Evolutionary conservation across 2,329 filamentous ascomycete genomes (phyloP).

Genomic region (Talaromyces pinophilus): DNA sequence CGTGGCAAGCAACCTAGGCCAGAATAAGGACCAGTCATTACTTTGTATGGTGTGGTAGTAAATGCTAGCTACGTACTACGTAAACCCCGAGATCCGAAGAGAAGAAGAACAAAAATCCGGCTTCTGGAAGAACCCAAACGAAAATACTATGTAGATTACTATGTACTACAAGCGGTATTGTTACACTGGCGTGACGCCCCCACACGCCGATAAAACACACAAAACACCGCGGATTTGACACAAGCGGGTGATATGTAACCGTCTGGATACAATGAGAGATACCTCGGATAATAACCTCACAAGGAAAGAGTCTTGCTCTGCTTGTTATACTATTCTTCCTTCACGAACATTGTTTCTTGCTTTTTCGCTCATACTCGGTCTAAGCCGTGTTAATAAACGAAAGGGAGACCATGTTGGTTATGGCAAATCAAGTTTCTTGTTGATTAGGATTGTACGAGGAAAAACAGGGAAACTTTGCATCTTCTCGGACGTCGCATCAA

Average conservation of each 20-base stretch:
- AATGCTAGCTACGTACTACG: neutral
- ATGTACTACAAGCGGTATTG: neutral
- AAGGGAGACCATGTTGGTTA: neutral
- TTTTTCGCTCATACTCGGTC: neutral
- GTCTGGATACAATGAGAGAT: neutral
- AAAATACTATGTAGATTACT: neutral
- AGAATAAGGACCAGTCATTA: neutral
- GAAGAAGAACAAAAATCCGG: neutral
- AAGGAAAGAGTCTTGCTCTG: neutral
- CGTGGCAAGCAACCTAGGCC: neutral
- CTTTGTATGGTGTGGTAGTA: neutral
- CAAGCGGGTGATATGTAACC: neutral
- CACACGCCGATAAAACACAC: neutral
- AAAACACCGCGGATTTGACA: neutral
- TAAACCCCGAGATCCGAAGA: neutral
- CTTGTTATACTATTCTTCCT: neutral
- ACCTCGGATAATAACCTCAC: slow-evolving; percentile 1
- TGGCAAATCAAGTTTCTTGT: neutral
- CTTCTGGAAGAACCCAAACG: slow-evolving; percentile 6
- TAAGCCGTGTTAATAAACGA: neutral
- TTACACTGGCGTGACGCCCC: slow-evolving; percentile 6
- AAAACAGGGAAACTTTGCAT: slow-evolving; percentile 2
- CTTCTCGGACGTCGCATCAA: neutral
- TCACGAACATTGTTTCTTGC: neutral
- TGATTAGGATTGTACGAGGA: neutral